Evolutionary conservation across 139 green algal species (phyloP).

Genomic region (Auxenochlorella pyrenoidosa): DNA sequence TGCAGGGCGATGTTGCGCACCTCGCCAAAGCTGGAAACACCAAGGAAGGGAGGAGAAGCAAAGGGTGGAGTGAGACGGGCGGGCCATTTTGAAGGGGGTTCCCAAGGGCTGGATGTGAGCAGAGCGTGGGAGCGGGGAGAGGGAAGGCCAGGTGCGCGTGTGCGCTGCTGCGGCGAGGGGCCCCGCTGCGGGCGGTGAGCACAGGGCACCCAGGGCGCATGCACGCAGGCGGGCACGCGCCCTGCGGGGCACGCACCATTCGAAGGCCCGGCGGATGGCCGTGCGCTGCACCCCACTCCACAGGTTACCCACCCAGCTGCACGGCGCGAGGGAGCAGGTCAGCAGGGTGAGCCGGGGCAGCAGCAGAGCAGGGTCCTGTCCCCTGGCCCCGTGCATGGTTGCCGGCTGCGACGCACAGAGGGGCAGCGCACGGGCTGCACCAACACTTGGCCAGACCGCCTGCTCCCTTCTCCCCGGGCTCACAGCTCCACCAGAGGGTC

Average conservation of each 20-base stretch:
- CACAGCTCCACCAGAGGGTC: conserved; percentile 27
- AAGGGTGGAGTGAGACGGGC: not conserved
- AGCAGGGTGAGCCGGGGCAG: not conserved
- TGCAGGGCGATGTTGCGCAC: not conserved
- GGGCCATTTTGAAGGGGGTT: too few species aligned
- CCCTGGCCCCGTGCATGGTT: not conserved
- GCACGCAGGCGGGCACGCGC: not conserved
- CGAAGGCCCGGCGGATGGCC: conserved; percentile 1
- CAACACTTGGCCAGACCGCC: too few species aligned
- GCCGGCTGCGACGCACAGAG: too few species aligned
- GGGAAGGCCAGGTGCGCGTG: too few species aligned
- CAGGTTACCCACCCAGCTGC: conserved; percentile 29
- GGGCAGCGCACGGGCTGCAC: too few species aligned
- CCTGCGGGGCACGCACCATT: not conserved
- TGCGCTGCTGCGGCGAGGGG: too few species aligned
- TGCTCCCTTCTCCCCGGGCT: not conserved
- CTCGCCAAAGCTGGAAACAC: not conserved
- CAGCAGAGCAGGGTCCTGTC: not conserved
- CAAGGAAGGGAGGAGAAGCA: not conserved
- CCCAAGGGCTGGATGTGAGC: too few species aligned
- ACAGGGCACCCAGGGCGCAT: not conserved
- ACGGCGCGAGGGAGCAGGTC: not conserved
- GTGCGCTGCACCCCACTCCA: not conserved
- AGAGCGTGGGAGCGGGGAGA: too few species aligned
- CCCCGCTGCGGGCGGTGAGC: too few species aligned